Evolutionary conservation across 176 grass and related monocot genomes (phyloP), one percentile per base, ranked within the genome.

Genomic region (Musa troglodytarum): DNA sequence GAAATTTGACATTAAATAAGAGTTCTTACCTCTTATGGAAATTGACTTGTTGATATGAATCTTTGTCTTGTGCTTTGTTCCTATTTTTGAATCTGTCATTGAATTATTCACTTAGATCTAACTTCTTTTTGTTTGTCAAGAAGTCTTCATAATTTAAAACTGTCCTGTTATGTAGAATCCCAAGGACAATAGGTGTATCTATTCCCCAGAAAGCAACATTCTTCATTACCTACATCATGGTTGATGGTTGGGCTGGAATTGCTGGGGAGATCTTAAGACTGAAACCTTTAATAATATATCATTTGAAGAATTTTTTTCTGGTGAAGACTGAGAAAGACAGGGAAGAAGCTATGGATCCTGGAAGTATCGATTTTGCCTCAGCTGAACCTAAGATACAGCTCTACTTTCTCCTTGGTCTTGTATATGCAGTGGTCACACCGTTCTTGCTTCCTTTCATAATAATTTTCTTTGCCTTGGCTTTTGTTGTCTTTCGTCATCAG

Each of bases 191-290:
- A 23, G 74, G 75, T 52, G 43, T 28, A 65, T 26, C 75, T 52
- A 77, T 65, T 65, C 75, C 75, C 1, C 59, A 64, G 61, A 77
- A 77, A 77, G 75, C 75, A 65, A 66, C 75, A 24, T 65, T 77
- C 50, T 77, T 77, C 61, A 77, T 77, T 23, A 53, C 61, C 22
- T 77, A 53, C 52, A 64, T 77, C 29, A 77, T 77, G 75, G 75
- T 66, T 65, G 75, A 77, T 65, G 75, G 75, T 24, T 77, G 75
- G 75, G 58, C 75, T 77, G 75, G 75, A 52, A 26, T 77, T 77
- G 75, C 75, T 53, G 75, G 59, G 61, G 75, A 77, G 49, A 77
- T 65, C 49, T 52, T 77, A 52, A 24, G 75, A 53, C 22, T 77
- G 75, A 77, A 77, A 23, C 49, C 75, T 52, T 16, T 77, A 25